Evolutionary conservation across 768 basidiomycete species (phyloP).

Genomic region (Pulveroboletus sp.): DNA sequence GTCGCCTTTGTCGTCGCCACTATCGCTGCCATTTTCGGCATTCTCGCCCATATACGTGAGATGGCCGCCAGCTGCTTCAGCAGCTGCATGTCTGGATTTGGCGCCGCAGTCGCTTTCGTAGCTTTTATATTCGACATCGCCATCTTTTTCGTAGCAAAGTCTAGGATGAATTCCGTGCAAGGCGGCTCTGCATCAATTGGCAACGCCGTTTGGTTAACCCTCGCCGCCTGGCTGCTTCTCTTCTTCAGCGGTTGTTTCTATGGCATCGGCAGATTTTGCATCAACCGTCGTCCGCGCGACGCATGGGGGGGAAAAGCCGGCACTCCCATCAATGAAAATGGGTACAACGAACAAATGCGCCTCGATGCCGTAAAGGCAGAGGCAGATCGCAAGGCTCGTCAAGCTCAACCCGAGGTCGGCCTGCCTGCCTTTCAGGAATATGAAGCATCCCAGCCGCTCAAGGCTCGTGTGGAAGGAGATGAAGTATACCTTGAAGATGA

Average conservation of each 20-base stretch:
- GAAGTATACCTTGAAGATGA: conserved; percentile 55
- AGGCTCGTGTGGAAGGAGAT: conserved; percentile 54
- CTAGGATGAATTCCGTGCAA: conserved; percentile 70
- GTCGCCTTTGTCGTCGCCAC: conserved; percentile 77
- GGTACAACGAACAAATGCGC: conserved; percentile 65
- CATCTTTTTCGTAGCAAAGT: conserved; percentile 85
- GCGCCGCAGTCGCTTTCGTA: conserved; percentile 71
- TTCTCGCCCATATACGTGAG: conserved; percentile 85
- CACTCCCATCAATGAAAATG: conserved; percentile 23
- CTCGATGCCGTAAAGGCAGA: conserved; percentile 86
- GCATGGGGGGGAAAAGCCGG: conserved; percentile 38
- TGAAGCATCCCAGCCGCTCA: conserved; percentile 59
- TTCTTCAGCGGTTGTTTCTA: conserved; percentile 93
- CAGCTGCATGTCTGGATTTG: conserved; percentile 77
- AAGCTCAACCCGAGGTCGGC: conserved; percentile 58
- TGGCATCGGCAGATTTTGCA: conserved; percentile 80
- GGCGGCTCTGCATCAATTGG: conserved; percentile 82
- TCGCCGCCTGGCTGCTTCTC: conserved; percentile 80
- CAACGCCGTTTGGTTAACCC: conserved; percentile 88
- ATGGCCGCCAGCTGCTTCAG: conserved; percentile 85
- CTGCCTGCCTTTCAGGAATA: conserved; percentile 75
- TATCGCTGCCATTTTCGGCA: conserved; percentile 73
- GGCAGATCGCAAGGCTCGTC: conserved; percentile 74
- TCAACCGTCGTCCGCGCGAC: conserved; percentile 50
- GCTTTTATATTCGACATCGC: conserved; percentile 94